Conservation (phyloP, 441 rosid species). For the Aleurites moluccanus region DNA sequence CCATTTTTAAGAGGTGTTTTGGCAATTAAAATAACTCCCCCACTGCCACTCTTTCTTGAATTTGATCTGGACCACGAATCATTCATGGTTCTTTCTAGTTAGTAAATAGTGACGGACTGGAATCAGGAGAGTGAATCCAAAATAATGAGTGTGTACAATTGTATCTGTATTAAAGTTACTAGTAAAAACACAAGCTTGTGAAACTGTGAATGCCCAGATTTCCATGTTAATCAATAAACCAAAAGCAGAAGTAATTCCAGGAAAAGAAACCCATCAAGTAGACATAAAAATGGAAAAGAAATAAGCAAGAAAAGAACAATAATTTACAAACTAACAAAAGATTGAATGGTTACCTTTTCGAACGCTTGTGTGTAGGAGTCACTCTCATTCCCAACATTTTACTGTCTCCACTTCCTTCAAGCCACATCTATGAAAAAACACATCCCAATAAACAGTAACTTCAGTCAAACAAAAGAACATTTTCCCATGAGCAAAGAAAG, state of each 20-base stretch:
- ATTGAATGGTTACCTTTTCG: constrained; percentile 57
- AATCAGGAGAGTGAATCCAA: constrained; percentile 22
- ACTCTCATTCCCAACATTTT: constrained; percentile 49
- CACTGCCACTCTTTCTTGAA: constrained; percentile 23
- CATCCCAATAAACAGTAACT: constrained; percentile 23
- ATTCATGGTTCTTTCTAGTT: constrained; percentile 17
- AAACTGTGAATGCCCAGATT: constrained; percentile 27
- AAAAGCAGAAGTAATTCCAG: constrained; percentile 31
- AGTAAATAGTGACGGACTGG: constrained; percentile 16
- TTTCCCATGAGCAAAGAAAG: constrained; percentile 19
- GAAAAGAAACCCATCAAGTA: constrained; percentile 29
- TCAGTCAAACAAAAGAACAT: constrained; percentile 23
- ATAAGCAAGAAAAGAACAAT: constrained; percentile 2
- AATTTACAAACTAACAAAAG: constrained; percentile 23
- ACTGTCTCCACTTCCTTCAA: constrained; percentile 46
- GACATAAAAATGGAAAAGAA: constrained; percentile 21
- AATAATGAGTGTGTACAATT: constrained; percentile 6
- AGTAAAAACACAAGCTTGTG: constrained; percentile 14
- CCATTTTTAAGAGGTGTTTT: constrained; percentile 14
- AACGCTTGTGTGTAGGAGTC: constrained; percentile 60
- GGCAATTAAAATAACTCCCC: neutral
- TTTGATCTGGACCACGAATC: constrained; percentile 28
- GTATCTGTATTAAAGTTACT: constrained; percentile 13
- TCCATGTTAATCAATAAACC: constrained; percentile 21
- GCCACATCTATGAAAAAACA: constrained; percentile 43